A percentile compares a stretch with the other conserved stretches of the same genome.
These are phyloP conservation scores for Exophiala bonariae DNA, from an alignment of 2,329 filamentous ascomycete genomes.

Conservation along the genomic window DNA sequence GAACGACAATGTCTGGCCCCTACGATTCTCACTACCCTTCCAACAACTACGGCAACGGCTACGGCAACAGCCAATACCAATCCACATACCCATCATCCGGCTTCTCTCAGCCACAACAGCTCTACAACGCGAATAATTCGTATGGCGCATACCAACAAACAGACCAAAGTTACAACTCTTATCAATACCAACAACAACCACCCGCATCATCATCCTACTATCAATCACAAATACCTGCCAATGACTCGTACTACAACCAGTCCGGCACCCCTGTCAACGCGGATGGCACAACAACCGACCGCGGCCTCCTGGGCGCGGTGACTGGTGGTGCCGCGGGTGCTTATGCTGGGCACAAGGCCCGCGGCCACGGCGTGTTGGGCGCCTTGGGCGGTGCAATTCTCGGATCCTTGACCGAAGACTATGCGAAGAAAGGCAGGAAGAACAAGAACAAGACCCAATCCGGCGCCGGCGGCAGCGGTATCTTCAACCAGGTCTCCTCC, in stretches of 20 bases:
- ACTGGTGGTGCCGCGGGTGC: slow-evolving; percentile 59
- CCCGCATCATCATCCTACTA: background rate
- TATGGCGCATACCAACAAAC: background rate
- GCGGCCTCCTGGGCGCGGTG: slow-evolving; percentile 57
- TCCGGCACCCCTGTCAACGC: background rate
- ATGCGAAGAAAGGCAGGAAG: slow-evolving; percentile 47
- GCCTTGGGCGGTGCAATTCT: slow-evolving; percentile 58
- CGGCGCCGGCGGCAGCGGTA: slow-evolving; percentile 13
- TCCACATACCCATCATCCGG: slow-evolving; percentile 8
- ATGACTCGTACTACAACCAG: slow-evolving; percentile 11
- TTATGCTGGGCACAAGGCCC: slow-evolving; percentile 55
- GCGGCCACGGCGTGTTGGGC: slow-evolving; percentile 56
- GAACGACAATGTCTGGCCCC: slow-evolving; percentile 10
- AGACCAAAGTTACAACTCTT: slow-evolving; percentile 2
- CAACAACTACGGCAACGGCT: slow-evolving; percentile 10
- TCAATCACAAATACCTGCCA: background rate
- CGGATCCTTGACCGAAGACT: slow-evolving; percentile 56
- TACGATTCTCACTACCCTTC: slow-evolving; percentile 12
- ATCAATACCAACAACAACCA: slow-evolving; percentile 3
- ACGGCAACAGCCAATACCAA: slow-evolving; percentile 7
- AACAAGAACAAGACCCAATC: slow-evolving; percentile 31
- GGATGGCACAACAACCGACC: slow-evolving; percentile 49
- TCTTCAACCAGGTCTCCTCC: slow-evolving; percentile 11
- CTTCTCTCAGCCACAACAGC: slow-evolving; percentile 13
- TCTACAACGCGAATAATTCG: slow-evolving; percentile 2